Conservation (phyloP, 2,329 filamentous ascomycete genomes). For the Sarocladium oryzae region DNA sequence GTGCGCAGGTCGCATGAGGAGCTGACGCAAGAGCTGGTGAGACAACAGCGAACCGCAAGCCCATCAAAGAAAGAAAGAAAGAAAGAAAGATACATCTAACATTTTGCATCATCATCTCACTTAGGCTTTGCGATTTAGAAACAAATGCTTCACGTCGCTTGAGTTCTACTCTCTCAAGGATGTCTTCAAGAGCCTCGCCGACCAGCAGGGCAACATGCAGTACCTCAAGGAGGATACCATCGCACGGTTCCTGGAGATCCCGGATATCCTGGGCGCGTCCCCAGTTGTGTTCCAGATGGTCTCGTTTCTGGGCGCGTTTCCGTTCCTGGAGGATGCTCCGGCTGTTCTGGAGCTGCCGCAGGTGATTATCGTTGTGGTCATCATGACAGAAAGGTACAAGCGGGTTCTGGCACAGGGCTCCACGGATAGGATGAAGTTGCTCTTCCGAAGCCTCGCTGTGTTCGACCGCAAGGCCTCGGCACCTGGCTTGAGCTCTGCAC, state of each 20-base stretch:
- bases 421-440: constrained; percentile 52
- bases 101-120: no score
- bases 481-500: constrained; percentile 12
- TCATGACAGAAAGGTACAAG: constrained; percentile 64
- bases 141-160: constrained; percentile 63
- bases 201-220: constrained; percentile 51
- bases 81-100: no score
- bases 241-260: constrained; percentile 65
- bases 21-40: constrained; percentile 45
- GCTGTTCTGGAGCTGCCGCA: constrained; percentile 63
- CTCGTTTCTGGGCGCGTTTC: constrained; percentile 66
- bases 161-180: constrained; percentile 69
- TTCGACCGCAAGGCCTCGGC: constrained; percentile 53
- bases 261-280: constrained; percentile 60
- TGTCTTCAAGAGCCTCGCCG: constrained; percentile 65
- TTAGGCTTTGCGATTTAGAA: constrained; percentile 60
- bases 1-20: constrained; percentile 42
- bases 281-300: constrained; percentile 66
- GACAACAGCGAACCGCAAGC: constrained; percentile 14
- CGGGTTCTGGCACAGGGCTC: constrained; percentile 54
- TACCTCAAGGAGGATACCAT: constrained; percentile 66
- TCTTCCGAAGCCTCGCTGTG: constrained; percentile 67
- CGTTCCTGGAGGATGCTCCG: constrained; percentile 64
- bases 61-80: neutral
- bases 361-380: constrained; percentile 64